Evolutionary conservation across 2,329 filamentous ascomycete genomes (phyloP).

Genomic region (Torrubiella hemipterigena): DNA sequence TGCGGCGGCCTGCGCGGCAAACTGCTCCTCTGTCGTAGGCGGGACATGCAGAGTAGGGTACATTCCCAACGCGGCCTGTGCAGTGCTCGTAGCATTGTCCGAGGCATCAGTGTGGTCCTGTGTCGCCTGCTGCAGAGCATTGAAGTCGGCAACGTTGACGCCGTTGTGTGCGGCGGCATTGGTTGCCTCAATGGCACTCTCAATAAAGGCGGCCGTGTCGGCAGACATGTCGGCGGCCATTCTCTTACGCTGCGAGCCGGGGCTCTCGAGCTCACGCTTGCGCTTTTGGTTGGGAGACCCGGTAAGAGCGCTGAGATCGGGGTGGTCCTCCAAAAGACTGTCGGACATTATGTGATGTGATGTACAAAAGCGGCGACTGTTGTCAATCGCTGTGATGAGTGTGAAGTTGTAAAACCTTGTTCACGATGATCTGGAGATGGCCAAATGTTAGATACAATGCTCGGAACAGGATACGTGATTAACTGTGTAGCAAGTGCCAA

Average conservation of each 20-base stretch:
- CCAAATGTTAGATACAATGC: too few relatives aligned
- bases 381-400: too few relatives aligned
- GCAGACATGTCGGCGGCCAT: conserved; percentile 29
- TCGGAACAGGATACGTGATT: too few relatives aligned
- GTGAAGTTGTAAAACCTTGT: too few relatives aligned
- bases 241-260: conserved; percentile 37
- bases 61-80: conserved; percentile 47
- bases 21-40: conserved; percentile 45
- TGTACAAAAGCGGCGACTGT: too few relatives aligned
- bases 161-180: conserved; percentile 24
- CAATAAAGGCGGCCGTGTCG: conserved; percentile 39
- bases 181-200: conserved; percentile 35
- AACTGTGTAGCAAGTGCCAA: too few relatives aligned
- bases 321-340: conserved; percentile 25
- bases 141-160: conserved; percentile 42
- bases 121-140: conserved; percentile 42
- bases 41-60: conserved; percentile 49
- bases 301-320: conserved; percentile 29
- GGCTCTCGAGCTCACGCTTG: conserved; percentile 40
- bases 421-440: too few relatives aligned
- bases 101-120: conserved; percentile 33
- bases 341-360: too few relatives aligned
- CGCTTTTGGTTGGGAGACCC: conserved; percentile 39
- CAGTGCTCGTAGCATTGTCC: conserved; percentile 46
- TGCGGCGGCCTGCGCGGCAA: conserved; percentile 37